A percentile compares a stretch with the other conserved stretches of the same genome.
Evolutionary conservation across 192 early-diverging fungal species (phyloP).

Genomic region (Allomyces macrogynus): DNA sequence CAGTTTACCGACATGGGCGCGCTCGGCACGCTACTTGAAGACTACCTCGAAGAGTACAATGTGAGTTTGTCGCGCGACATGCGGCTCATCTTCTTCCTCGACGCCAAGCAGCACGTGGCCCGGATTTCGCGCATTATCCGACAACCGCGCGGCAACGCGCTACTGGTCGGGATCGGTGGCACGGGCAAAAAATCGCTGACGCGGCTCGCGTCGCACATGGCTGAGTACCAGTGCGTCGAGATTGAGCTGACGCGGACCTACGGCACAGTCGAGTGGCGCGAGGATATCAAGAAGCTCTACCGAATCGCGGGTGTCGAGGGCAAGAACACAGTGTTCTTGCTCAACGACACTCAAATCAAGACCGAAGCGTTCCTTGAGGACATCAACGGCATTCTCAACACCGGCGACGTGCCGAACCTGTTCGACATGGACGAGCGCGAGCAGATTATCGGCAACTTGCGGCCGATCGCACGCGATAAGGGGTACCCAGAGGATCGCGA

Average conservation of each 20-base stretch:
- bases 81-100: constrained; percentile 87
- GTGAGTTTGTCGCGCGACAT: constrained; percentile 47
- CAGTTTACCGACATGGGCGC: constrained; percentile 84
- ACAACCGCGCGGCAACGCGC: constrained; percentile 91
- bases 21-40: constrained; percentile 94
- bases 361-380: constrained; percentile 94
- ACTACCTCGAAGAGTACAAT: constrained; percentile 72
- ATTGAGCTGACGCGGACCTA: constrained; percentile 97
- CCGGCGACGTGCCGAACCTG: constrained; percentile 92
- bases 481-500: constrained; percentile 83
- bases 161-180: constrained; percentile 94
- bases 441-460: constrained; percentile 78
- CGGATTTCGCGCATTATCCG: constrained; percentile 95
- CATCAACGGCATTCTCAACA: constrained; percentile 97
- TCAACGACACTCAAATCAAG: constrained; percentile 94
- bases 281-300: constrained; percentile 77
- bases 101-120: constrained; percentile 88
- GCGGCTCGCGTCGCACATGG: constrained; percentile 99
- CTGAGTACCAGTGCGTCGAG: constrained; percentile 83
- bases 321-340: constrained; percentile 91
- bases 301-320: constrained; percentile 83
- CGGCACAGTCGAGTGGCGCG: constrained; percentile 86
- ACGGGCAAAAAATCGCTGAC: constrained; percentile 94
- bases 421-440: constrained; percentile 97
- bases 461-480: constrained; percentile 80